These are phyloP conservation scores for Biscogniauxia marginata DNA, from an alignment of 2,329 filamentous ascomycete species.

Conservation along the genomic window DNA sequence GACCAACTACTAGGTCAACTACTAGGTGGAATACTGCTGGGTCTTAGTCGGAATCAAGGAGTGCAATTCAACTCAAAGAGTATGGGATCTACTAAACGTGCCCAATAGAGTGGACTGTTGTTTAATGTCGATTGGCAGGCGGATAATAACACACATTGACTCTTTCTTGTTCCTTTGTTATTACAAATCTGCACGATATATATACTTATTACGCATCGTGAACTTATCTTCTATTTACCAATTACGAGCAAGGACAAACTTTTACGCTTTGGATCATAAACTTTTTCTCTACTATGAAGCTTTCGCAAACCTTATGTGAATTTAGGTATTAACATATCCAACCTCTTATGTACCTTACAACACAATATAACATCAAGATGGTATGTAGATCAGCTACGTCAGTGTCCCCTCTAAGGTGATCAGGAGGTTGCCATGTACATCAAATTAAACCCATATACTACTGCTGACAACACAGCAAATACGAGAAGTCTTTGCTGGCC, in stretches of 20 bases:
- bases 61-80: not conserved
- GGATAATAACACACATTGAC: not conserved
- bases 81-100: constrained; percentile 1
- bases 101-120: not conserved
- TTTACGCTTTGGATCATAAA: no score
- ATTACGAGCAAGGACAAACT: no score
- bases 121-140: constrained; percentile 1
- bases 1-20: not conserved
- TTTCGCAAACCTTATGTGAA: not conserved
- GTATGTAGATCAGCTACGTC: not conserved
- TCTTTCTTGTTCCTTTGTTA: not conserved
- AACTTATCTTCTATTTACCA: no score
- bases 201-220: not conserved
- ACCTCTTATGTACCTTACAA: not conserved
- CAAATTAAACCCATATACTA: not conserved
- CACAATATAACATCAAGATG: not conserved
- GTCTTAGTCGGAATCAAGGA: not conserved
- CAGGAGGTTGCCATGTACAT: not conserved
- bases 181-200: not conserved
- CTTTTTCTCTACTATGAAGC: not conserved
- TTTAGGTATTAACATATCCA: not conserved
- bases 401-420: not conserved
- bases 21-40: not conserved
- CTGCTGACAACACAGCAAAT: not conserved
- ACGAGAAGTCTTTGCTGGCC: not conserved